phyloP scores from a whole-genome alignment of 192 early-diverging fungal species.

The Oehlia diaphana region DNA sequence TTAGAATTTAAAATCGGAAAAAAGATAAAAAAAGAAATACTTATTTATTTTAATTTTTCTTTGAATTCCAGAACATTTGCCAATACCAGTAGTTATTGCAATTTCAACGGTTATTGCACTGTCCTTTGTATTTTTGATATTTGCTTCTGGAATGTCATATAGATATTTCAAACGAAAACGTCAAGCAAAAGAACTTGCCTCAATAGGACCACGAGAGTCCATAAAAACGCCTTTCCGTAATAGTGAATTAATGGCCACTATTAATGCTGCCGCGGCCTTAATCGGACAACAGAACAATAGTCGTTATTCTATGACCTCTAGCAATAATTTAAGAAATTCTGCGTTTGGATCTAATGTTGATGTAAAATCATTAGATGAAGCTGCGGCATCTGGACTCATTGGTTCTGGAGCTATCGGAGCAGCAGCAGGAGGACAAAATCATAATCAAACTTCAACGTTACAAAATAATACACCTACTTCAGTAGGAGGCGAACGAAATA shows the following conservation, averaged over 20 bases:
- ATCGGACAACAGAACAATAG: neutral
- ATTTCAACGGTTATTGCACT: conserved; percentile 70
- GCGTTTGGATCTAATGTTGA: neutral
- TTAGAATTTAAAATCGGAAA: neutral
- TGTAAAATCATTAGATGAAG: conserved; percentile 7
- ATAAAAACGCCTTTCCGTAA: neutral
- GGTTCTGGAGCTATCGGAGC: neutral
- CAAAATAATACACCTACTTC: neutral
- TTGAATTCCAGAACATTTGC: conserved; percentile 29
- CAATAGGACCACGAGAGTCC: neutral
- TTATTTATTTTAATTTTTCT: neutral
- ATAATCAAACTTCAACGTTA: neutral
- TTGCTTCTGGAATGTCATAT: conserved; percentile 58
- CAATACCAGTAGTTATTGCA: conserved; percentile 65
- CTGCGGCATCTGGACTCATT: neutral
- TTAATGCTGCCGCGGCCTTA: neutral
- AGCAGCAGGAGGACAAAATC: neutral
- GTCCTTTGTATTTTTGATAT: conserved; percentile 62
- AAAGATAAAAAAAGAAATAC: neutral
- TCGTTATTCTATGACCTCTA: neutral
- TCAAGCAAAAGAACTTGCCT: neutral
- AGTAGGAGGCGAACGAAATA: neutral
- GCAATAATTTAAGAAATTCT: conserved; percentile 7
- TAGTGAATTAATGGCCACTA: neutral
- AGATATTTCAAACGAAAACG: conserved; percentile 32